Conservation (phyloP, 2,329 filamentous ascomycete genomes). For the Penicillium sp. region DNA sequence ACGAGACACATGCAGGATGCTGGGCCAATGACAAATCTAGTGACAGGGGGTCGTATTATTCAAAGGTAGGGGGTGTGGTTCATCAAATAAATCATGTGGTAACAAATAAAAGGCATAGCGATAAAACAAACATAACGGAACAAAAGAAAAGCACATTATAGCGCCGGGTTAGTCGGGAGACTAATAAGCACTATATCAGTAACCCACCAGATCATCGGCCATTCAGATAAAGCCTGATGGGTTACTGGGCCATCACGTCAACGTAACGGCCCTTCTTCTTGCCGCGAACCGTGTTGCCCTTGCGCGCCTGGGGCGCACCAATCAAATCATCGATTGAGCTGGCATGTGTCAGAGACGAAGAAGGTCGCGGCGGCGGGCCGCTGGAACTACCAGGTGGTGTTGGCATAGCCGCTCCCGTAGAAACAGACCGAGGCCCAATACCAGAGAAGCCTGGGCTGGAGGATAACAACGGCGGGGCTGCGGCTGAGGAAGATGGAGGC, state of each 20-base stretch:
- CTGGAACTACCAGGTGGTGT: slow-evolving; percentile 36
- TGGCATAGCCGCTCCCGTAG: slow-evolving; percentile 33
- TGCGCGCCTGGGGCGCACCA: slow-evolving; percentile 68
- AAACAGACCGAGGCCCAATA: slow-evolving; percentile 36
- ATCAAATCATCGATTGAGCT: slow-evolving; percentile 92
- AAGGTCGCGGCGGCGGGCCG: slow-evolving; percentile 57
- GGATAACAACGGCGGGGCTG: slow-evolving; percentile 22
- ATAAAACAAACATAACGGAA: slow-evolving; percentile 18
- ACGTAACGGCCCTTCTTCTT: slow-evolving; percentile 86
- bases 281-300: slow-evolving; percentile 62
- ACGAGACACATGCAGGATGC: slow-evolving; percentile 22
- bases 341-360: slow-evolving; percentile 84
- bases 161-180: slow-evolving; percentile 4
- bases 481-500: slow-evolving; percentile 32
- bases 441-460: slow-evolving; percentile 32
- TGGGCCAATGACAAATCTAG: slow-evolving; percentile 17
- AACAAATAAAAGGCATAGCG: slow-evolving; percentile 8
- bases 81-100: slow-evolving; percentile 6
- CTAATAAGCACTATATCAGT: background rate
- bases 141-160: slow-evolving; percentile 23
- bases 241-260: slow-evolving; percentile 82
- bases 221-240: background rate
- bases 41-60: slow-evolving; percentile 9
- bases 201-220: background rate
- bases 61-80: slow-evolving; percentile 1